phyloP scores from a whole-genome alignment of 2,329 filamentous ascomycete genomes.

The Elsinoe arachidis region DNA sequence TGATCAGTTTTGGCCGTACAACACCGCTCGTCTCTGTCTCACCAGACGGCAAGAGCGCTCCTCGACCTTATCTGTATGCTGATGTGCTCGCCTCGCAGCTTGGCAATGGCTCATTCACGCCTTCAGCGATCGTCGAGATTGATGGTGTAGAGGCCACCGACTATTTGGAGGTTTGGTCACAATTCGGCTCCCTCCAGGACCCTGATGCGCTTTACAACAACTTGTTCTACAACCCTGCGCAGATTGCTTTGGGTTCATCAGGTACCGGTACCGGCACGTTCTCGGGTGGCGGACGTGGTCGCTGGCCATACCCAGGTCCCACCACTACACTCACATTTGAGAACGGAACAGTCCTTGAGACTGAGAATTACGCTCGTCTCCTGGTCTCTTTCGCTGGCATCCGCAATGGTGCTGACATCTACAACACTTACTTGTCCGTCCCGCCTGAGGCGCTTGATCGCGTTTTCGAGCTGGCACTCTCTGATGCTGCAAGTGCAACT shows the following conservation, averaged over 20 bases:
- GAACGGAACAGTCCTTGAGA: conserved; percentile 35
- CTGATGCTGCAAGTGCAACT: conserved; percentile 12
- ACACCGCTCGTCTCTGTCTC: conserved; percentile 53
- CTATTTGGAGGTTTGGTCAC: conserved; percentile 41
- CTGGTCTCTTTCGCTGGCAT: conserved; percentile 34
- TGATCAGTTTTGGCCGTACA: conserved; percentile 44
- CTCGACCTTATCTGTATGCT: conserved; percentile 48
- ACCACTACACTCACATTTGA: conserved; percentile 37
- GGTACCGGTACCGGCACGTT: conserved; percentile 38
- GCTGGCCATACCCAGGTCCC: conserved; percentile 36
- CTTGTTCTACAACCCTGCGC: conserved; percentile 38
- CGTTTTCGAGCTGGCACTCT: conserved; percentile 20
- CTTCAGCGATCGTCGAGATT: conserved; percentile 46
- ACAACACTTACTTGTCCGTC: conserved; percentile 28
- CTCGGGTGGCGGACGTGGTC: conserved; percentile 35
- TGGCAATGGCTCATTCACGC: conserved; percentile 32
- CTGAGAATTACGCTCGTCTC: conserved; percentile 37
- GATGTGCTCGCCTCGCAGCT: conserved; percentile 38
- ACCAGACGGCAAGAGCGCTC: conserved; percentile 48
- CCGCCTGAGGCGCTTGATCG: conserved; percentile 17
- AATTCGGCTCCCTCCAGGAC: conserved; percentile 45
- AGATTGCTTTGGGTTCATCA: conserved; percentile 33
- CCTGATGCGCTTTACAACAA: conserved; percentile 49
- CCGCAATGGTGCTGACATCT: conserved; percentile 35
- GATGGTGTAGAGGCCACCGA: conserved; percentile 47